Evolutionary conservation across 2,329 filamentous ascomycete genomes (phyloP), one percentile per base, ranked within the genome.

Genomic region (Alternaria brassicicola): DNA sequence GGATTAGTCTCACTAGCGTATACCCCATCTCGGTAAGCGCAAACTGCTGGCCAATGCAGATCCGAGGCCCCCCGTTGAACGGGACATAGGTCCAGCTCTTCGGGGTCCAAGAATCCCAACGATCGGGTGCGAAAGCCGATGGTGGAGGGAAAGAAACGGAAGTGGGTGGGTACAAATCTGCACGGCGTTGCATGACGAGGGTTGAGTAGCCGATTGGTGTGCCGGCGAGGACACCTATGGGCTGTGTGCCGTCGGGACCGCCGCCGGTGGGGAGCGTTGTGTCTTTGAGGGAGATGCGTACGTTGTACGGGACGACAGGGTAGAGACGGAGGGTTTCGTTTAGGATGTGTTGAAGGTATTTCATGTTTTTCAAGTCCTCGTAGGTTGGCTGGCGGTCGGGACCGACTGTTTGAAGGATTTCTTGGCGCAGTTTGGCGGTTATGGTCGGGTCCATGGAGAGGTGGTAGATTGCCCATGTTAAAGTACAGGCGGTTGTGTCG

Each of bases 401-500:
- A 2, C 93, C 93, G 4, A 97, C 84, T 0, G 82, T 81, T 2
- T 83, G 74, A 25, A 88, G 75, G 69, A 97, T 92, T 76, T 97
- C 92, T 23, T 80, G 77, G 23, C 93, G 87, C 50, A 97, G 83
- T 73, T 87, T 90, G 51, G 80, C 75, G 3, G 92, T 85, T 2
- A 86, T 83, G 2, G 86, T 80, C 0, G 92, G 92, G 65, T 91
- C 84, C 15, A 87, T 86, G 35, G 88, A 85, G 2, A 97, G 83
- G 76, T 97, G 92, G 76, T 95, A 96, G 58, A 97, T 83, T 33
- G 86, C 83, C 89, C 92, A 97, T 0, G 88, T 90, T 0, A 97
- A 83, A 0, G 91, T 92, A 15, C 84, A 86, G 28, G 93, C 93
- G 0, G 93, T 97, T 13, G 93, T 97, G 76, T 97, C 93, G 21